Base-by-base conservation (phyloP, 768 basidiomycete species). In the Psilocybe sp. region DNA sequence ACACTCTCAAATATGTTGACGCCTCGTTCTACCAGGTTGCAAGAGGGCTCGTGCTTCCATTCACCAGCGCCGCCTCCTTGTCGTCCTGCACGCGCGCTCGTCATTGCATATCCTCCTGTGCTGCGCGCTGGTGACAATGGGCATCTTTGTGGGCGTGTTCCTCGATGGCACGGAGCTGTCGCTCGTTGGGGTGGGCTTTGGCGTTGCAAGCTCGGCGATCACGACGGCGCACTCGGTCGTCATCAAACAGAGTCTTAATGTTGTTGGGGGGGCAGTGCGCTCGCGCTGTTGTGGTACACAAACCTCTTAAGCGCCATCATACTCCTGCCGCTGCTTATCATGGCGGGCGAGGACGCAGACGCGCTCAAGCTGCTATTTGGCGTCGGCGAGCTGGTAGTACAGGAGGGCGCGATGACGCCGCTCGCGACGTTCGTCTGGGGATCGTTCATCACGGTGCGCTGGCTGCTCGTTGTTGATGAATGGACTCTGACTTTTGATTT, bases 21-120 rank as follows among this genome's bases (percentile, higher is more conserved):
- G 91, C 92, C 12, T 94, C 92, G 0, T 93, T 96, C 69, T 94
- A 96, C 67, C 94, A 96, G 72, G 88, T 98, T 54, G 95, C 95
- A 0, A 87, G 95, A 13, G 95, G 95, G 8, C 78, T 98, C 52
- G 82, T 98, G 23, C 83, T 98, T 18, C 95, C 96, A 0, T 89
- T 93, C 75, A 98, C 96, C 14, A 92, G n/a, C n/a, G n/a, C n/a
- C n/a, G n/a, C n/a, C n/a, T n/a, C n/a, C n/a, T n/a, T n/a, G n/a
- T n/a, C n/a, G n/a, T n/a, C n/a, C n/a, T n/a, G n/a, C n/a, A n/a
- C n/a, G n/a, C n/a, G n/a, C n/a, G n/a, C n/a, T n/a, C n/a, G n/a
- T n/a, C n/a, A n/a, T n/a, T n/a, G n/a, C n/a, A n/a, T n/a, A n/a
- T n/a, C n/a, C n/a, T 95, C 32, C 40, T 80, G 46, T 80, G 90